A percentile compares a stretch with the other conserved stretches of the same genome.
Evolutionary conservation across 2,329 filamentous ascomycete genomes (phyloP).

Genomic region (Colletotrichum brevisporum): DNA sequence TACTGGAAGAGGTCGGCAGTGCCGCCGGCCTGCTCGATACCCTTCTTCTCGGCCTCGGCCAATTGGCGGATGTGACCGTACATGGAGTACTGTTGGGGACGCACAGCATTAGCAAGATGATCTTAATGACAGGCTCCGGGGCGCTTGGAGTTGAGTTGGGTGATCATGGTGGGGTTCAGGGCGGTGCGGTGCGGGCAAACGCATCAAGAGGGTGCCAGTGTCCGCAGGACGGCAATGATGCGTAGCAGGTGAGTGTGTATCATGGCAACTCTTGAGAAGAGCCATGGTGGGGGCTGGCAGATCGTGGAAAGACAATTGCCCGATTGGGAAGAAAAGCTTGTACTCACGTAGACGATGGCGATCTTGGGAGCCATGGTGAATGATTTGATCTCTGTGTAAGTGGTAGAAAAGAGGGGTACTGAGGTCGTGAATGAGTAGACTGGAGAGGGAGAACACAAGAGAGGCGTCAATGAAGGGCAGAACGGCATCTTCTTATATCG

Average conservation of each 20-base stretch:
- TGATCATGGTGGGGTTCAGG: slow-evolving; percentile 16
- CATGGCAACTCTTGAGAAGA: neutral
- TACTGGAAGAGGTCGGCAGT: slow-evolving; percentile 86
- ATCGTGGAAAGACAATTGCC: slow-evolving; percentile 21
- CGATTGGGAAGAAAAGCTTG: slow-evolving; percentile 26
- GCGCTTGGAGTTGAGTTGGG: slow-evolving; percentile 1
- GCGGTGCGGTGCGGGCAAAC: slow-evolving; percentile 8
- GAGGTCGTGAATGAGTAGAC: neutral
- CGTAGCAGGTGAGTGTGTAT: neutral
- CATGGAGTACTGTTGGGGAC: slow-evolving; percentile 82
- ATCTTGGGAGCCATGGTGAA: slow-evolving; percentile 88
- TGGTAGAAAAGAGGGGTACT: slow-evolving; percentile 7
- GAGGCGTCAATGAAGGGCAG: neutral
- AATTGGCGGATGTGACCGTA: slow-evolving; percentile 90
- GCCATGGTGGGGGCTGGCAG: neutral
- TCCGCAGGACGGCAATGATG: neutral
- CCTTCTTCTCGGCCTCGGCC: slow-evolving; percentile 91
- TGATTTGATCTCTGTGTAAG: slow-evolving; percentile 38
- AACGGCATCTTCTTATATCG: slow-evolving; percentile 30
- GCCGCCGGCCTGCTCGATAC: slow-evolving; percentile 90
- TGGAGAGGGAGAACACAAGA: neutral
- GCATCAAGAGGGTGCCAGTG: neutral
- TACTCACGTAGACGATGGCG: slow-evolving; percentile 88
- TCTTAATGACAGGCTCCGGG: slow-evolving; percentile 6
- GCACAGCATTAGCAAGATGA: slow-evolving; percentile 17